Evolutionary conservation across 2,329 filamentous ascomycete species (phyloP), one percentile per base, ranked within the genome.

Genomic region (Moelleriella libera): DNA sequence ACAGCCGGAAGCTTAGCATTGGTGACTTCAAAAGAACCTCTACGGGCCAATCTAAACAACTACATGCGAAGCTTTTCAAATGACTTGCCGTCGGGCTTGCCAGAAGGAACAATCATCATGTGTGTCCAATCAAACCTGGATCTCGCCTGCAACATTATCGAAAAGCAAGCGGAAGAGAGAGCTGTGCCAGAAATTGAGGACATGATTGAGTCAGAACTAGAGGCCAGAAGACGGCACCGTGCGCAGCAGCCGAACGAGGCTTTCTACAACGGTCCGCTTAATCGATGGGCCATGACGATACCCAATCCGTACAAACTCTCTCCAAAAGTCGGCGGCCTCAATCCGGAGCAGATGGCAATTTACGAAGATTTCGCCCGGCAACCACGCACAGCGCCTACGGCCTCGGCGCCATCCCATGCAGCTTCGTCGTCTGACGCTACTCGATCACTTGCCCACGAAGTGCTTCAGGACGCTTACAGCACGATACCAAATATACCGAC

Each of bases 41-140:
- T 98, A 12, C 82, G 92, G 51, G 92, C 94, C 63, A 97, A 94
- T 67, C 94, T 98, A 65, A 94, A 85, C 47, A 98, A 97, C 66
- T 94, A 97, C 60, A 88, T 98, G 63, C 84, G 92, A 46, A 74
- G 73, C 45, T 63, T 82, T n/a, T 74, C 79, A 3, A 70, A 67
- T 45, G 79, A 82, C 39, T 75, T 94, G 39, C 81, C 87, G 47
- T 84, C 87, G 47, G 85, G 86, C 12, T 75, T 98, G 51, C 88
- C 92, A 0, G 92, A 98, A 66, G 92, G 92, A 6, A 86, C 92
- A 32, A 92, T 98, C 51, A 78, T 97, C 48, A 96, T 98, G 87
- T 97, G 94, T 64, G 90, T 98, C 51, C 98, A 97, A 63, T 90
- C 94, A 54, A 98, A 98, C 61, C 75, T 98, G 31, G 92, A 98